These are phyloP conservation scores for Suillus subluteus DNA, from an alignment of 768 basidiomycete genomes.

Conservation along the genomic window DNA sequence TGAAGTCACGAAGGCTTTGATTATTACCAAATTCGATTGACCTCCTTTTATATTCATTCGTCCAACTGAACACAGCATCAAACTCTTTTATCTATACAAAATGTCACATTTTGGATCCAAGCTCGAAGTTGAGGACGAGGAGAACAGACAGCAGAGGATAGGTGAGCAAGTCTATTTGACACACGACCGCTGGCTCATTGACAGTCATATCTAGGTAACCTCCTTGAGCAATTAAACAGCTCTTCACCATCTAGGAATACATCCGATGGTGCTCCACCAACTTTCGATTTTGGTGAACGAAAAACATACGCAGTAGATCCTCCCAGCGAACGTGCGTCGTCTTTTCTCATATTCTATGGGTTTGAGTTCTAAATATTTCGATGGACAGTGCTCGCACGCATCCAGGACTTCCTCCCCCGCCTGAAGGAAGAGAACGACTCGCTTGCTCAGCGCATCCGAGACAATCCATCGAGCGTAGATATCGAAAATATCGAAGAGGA, in stretches of 20 bases:
- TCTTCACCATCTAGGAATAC: conserved; percentile 21
- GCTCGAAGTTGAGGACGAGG: conserved; percentile 54
- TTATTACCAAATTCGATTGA: conserved; percentile 9
- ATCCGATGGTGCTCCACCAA: conserved; percentile 7
- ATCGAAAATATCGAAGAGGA: conserved; percentile 63
- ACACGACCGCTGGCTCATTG: neutral
- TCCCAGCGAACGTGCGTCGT: conserved; percentile 51
- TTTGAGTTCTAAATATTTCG: neutral
- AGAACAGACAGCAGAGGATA: conserved; percentile 45
- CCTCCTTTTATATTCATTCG: conserved; percentile 8
- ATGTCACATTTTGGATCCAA: conserved; percentile 19
- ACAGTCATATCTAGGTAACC: conserved; percentile 33
- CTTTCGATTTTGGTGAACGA: conserved; percentile 43
- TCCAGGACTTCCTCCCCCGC: conserved; percentile 69
- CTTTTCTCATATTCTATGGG: neutral
- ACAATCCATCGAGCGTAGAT: conserved; percentile 62
- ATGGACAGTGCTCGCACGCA: conserved; percentile 61
- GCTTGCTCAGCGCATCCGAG: conserved; percentile 47
- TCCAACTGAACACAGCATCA: conserved; percentile 1
- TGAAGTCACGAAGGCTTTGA: neutral
- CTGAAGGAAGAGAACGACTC: conserved; percentile 66
- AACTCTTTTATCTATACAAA: conserved; percentile 5
- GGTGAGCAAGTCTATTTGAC: conserved; percentile 34
- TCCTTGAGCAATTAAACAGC: conserved; percentile 45
- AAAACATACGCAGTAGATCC: conserved; percentile 43